phyloP scores from a whole-genome alignment of 768 basidiomycete genomes.

The Boletus insuetus region DNA sequence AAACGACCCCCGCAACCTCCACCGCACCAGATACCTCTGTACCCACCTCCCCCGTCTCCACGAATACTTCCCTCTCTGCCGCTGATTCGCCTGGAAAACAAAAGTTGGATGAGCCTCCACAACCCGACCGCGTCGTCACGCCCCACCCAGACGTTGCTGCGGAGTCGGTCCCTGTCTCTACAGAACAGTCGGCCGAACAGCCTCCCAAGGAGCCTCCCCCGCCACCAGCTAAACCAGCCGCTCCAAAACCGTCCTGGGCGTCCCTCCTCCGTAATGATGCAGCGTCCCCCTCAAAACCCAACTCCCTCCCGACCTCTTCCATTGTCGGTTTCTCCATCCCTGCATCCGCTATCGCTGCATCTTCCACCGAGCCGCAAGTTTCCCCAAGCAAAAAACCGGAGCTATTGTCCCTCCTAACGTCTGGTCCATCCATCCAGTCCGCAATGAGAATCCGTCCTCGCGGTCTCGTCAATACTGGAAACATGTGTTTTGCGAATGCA shows the following conservation, averaged over 20 bases:
- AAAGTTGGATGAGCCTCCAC: slow-evolving; percentile 4
- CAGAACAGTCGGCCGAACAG: slow-evolving; percentile 1
- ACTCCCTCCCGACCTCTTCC: slow-evolving; percentile 63
- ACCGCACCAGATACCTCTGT: slow-evolving; percentile 47
- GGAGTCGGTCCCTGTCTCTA: not conserved
- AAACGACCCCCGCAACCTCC: slow-evolving; percentile 49
- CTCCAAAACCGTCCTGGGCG: slow-evolving; percentile 70
- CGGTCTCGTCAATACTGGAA: slow-evolving; percentile 90
- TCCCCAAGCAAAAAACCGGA: slow-evolving; percentile 44
- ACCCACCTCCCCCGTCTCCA: slow-evolving; percentile 56
- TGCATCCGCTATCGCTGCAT: slow-evolving; percentile 35
- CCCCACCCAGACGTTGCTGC: slow-evolving; percentile 8
- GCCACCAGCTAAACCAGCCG: slow-evolving; percentile 23
- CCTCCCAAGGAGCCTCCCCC: not conserved
- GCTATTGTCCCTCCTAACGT: slow-evolving; percentile 52
- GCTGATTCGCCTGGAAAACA: slow-evolving; percentile 22
- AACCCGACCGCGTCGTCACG: slow-evolving; percentile 12
- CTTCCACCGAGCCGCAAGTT: slow-evolving; percentile 26
- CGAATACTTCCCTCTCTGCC: slow-evolving; percentile 55
- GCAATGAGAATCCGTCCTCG: slow-evolving; percentile 53
- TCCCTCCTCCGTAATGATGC: slow-evolving; percentile 57
- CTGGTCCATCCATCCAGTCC: slow-evolving; percentile 29
- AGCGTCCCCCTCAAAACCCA: slow-evolving; percentile 39
- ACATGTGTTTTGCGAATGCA: slow-evolving; percentile 97
- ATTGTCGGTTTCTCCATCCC: slow-evolving; percentile 75